phyloP scores from a whole-genome alignment of 257 asterid species.

The Buddleja alternifolia region DNA sequence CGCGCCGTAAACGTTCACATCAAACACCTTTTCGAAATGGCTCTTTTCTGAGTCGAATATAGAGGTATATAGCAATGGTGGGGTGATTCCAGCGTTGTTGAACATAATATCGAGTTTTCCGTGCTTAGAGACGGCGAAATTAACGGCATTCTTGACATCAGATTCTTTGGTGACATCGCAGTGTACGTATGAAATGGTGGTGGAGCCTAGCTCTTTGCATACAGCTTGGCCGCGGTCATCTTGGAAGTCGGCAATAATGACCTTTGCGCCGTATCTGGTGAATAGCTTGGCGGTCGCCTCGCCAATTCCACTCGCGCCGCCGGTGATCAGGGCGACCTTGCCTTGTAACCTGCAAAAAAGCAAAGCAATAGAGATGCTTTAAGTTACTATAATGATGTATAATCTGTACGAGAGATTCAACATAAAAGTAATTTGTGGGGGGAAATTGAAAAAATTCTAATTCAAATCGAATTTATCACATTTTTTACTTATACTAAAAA shows the following conservation, averaged over 20 bases:
- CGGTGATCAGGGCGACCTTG: slow-evolving; percentile 30
- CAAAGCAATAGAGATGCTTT: too few species aligned
- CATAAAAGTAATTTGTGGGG: too few species aligned
- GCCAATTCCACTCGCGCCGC: slow-evolving; percentile 31
- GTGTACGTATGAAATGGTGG: slow-evolving; percentile 12
- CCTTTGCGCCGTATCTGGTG: slow-evolving; percentile 26
- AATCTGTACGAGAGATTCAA: too few species aligned
- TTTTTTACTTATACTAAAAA: too few species aligned
- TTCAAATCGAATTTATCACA: too few species aligned
- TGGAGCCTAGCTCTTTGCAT: neutral
- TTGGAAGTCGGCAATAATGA: slow-evolving; percentile 28
- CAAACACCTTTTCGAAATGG: slow-evolving; percentile 32
- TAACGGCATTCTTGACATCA: slow-evolving; percentile 20
- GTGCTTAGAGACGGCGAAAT: slow-evolving; percentile 4
- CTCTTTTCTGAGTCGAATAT: slow-evolving; percentile 27
- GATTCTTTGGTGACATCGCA: slow-evolving; percentile 28
- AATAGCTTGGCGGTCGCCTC: slow-evolving; percentile 28
- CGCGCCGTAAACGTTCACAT: slow-evolving; percentile 36
- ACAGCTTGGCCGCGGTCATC: slow-evolving; percentile 22
- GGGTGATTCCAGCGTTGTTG: slow-evolving; percentile 22
- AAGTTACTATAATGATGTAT: too few species aligned
- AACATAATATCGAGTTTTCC: slow-evolving; percentile 29
- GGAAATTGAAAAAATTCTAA: neutral
- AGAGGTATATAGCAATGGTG: neutral
- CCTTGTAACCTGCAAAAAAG: slow-evolving; percentile 17